Base-by-base conservation (phyloP, 306 rosid genomes). In the Lotus japonicus region DNA sequence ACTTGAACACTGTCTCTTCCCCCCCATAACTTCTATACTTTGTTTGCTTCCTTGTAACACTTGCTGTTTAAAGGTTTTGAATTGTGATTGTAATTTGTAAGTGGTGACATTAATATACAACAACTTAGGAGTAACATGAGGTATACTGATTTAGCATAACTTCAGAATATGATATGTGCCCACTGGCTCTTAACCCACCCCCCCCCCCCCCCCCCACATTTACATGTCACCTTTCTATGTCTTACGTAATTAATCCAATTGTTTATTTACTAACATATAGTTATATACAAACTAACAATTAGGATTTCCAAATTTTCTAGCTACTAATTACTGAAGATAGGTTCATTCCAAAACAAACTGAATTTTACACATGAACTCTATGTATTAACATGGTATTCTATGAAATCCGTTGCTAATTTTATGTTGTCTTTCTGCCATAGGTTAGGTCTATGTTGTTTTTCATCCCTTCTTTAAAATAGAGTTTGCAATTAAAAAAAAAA, bases 1-100 rank as follows among this genome's bases (percentile, higher is more conserved):
- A 46, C 45, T 35, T 68, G 45, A 23, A 38, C 43, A 13, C 17
- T 51, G 87, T 45, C 6, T 38, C 55, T 49, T 64, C 31, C 31
- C 5, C 18, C 31, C 11, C 48, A 49, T 5, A 62, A 58, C 55
- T 49, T 66, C 13, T 16, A 17, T 42, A 17, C 39, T 35, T 60
- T 53, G 6, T 53, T 21, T 73, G 58, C 42, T 70, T 62, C 42
- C 61, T 54, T 55, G 45, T 53, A 33, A 68, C 17, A 9, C 35
- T 62, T 26, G 23, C 18, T 21, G 45, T 33, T 28, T 26, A 48
- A 10, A 59, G 35, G 48, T 46, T 21, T 38, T 64, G 8, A 36
- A 36, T 43, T 74, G 45, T 65, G 60, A n/a, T 55, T 9, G 9
- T 18, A 14, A 33, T 9, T 55, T 9, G 9, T 18, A 14, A 33